These are phyloP conservation scores for Populus ilicifolia DNA, from an alignment of 345 rosid genomes.

Conservation along the genomic window DNA sequence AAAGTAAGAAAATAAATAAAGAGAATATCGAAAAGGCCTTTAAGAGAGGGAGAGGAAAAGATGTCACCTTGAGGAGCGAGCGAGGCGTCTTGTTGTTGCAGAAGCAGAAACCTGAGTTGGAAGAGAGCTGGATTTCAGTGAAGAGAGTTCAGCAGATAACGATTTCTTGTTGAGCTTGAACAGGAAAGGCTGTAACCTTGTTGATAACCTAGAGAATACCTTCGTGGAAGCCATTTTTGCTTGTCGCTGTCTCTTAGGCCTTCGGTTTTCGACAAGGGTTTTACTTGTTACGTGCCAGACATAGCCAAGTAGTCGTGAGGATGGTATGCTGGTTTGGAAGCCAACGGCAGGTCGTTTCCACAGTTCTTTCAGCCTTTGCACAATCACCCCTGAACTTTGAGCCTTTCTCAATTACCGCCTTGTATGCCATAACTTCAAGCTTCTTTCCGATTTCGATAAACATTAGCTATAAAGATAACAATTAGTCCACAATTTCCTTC, in stretches of 20 bases:
- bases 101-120: conserved; percentile 24
- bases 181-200: conserved; percentile 42
- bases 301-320: too few relatives aligned
- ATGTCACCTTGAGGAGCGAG: conserved; percentile 34
- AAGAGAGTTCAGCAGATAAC: conserved; percentile 31
- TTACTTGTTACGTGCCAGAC: too few relatives aligned
- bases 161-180: conserved; percentile 35
- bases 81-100: conserved; percentile 30
- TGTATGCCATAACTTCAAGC: too few relatives aligned
- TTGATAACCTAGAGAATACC: conserved; percentile 44
- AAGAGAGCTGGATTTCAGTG: conserved; percentile 26
- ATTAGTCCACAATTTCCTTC: too few relatives aligned
- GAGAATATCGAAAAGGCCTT: background rate
- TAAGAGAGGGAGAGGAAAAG: background rate
- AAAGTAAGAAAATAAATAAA: background rate
- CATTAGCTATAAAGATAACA: too few relatives aligned
- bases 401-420: too few relatives aligned
- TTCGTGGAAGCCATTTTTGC: conserved; percentile 47
- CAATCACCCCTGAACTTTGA: too few relatives aligned
- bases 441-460: too few relatives aligned
- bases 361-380: too few relatives aligned
- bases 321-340: too few relatives aligned
- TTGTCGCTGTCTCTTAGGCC: background rate
- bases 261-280: background rate
- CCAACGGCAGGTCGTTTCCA: too few relatives aligned